A percentile compares a stretch with the other conserved stretches of the same genome.
Conservation (phyloP, 768 basidiomycete genomes). For the Naganishia randhawae region DNA sequence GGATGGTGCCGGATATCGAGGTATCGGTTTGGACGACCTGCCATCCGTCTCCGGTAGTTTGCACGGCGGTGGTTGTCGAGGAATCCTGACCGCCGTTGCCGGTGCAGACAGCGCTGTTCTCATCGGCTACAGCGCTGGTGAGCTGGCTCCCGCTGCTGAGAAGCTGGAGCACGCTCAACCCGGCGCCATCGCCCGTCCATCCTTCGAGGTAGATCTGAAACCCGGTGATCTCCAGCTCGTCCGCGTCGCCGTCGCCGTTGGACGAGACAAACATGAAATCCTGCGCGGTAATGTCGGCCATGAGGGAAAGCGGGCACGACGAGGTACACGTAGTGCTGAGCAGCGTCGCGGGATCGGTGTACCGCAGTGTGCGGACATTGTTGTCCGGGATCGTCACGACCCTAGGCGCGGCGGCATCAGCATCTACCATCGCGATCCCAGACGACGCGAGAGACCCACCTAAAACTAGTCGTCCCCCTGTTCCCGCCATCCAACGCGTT, state of each 20-base stretch:
- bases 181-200: conserved; percentile 71
- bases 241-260: conserved; percentile 49
- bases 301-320: conserved; percentile 72
- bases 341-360: conserved; percentile 69
- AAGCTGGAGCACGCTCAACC: conserved; percentile 84
- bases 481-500: conserved; percentile 74
- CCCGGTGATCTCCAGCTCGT: conserved; percentile 65
- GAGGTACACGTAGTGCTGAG: conserved; percentile 72
- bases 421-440: neutral
- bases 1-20: conserved; percentile 71
- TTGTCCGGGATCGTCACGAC: conserved; percentile 87
- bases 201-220: conserved; percentile 75
- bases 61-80: conserved; percentile 55
- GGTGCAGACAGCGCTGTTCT: conserved; percentile 34
- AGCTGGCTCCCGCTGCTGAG: conserved; percentile 63
- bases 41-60: conserved; percentile 68
- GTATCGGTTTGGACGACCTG: conserved; percentile 62
- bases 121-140: conserved; percentile 31
- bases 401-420: conserved; percentile 52
- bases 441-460: conserved; percentile 56
- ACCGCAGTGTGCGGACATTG: conserved; percentile 68
- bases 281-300: conserved; percentile 66
- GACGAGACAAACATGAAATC: conserved; percentile 76
- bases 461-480: conserved; percentile 82
- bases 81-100: conserved; percentile 21